phyloP scores from a whole-genome alignment of 306 rosid genomes.

The Senna siamea region DNA sequence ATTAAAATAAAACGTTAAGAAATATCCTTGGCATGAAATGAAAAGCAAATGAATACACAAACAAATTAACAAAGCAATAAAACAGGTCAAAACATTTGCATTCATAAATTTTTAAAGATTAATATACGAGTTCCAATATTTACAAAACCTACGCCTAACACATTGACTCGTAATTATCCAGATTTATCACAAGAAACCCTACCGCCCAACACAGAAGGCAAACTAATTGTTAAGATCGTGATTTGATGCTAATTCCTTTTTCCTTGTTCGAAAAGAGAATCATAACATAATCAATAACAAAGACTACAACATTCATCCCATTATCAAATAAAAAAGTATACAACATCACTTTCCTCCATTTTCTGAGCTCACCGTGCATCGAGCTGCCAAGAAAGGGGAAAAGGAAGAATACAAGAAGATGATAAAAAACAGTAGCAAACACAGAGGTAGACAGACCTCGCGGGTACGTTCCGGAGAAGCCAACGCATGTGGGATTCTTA shows the following conservation, averaged over 20 bases:
- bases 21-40: conserved; percentile 6
- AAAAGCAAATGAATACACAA: background rate
- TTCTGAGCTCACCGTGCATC: background rate
- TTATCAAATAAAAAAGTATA: background rate
- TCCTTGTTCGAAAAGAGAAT: background rate
- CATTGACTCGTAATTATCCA: too few species aligned
- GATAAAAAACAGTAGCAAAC: background rate
- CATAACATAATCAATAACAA: background rate
- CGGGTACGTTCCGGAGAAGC: conserved; percentile 53
- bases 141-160: background rate
- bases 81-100: background rate
- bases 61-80: background rate
- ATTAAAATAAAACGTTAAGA: background rate
- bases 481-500: conserved; percentile 63
- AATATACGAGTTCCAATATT: background rate
- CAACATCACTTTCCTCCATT: background rate
- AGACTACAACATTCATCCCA: background rate
- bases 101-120: background rate
- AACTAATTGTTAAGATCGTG: background rate
- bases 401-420: too few species aligned
- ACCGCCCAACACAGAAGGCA: background rate
- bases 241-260: background rate
- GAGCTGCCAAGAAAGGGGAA: background rate
- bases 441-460: conserved; percentile 47
- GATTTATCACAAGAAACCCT: background rate